A percentile compares a stretch with the other conserved stretches of the same genome.
Conservation (phyloP, 208 protist species). For the Vickermania ingenoplastis region DNA sequence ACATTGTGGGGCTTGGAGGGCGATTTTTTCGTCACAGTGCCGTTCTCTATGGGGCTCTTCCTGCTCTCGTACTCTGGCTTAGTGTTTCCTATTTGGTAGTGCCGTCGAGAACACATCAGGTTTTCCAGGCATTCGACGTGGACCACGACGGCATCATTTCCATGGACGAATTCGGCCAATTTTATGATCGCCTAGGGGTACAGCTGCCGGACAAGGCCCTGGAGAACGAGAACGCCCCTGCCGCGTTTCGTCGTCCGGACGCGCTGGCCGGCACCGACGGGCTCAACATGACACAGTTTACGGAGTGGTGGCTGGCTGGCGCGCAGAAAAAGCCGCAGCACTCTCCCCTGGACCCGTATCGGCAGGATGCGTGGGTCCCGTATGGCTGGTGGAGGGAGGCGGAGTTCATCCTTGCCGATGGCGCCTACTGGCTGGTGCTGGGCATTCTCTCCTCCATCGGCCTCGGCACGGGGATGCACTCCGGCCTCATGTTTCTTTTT, state of each 20-base stretch:
- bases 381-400: slow-evolving; percentile 64
- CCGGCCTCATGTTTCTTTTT: slow-evolving; percentile 92
- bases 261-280: slow-evolving; percentile 1
- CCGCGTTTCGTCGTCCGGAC: too few species aligned
- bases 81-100: background rate
- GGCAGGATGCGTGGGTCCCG: slow-evolving; percentile 28
- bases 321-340: background rate
- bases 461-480: slow-evolving; percentile 93
- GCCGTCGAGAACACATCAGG: background rate
- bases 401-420: slow-evolving; percentile 72
- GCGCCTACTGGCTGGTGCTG: slow-evolving; percentile 84
- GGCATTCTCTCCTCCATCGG: slow-evolving; percentile 88
- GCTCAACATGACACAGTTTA: slow-evolving; percentile 27
- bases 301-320: slow-evolving; percentile 40
- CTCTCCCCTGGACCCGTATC: slow-evolving; percentile 14
- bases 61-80: background rate
- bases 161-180: slow-evolving; percentile 31
- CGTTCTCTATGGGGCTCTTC: background rate
- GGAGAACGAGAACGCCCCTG: slow-evolving; percentile 22
- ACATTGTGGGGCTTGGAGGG: background rate
- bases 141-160: slow-evolving; percentile 43
- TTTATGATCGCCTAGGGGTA: slow-evolving; percentile 37
- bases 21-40: background rate
- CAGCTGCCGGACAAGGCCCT: slow-evolving; percentile 7
- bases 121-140: slow-evolving; percentile 38